phyloP scores from a whole-genome alignment of 202 grass and related monocot genomes.

The Saccharum hybrid region DNA sequence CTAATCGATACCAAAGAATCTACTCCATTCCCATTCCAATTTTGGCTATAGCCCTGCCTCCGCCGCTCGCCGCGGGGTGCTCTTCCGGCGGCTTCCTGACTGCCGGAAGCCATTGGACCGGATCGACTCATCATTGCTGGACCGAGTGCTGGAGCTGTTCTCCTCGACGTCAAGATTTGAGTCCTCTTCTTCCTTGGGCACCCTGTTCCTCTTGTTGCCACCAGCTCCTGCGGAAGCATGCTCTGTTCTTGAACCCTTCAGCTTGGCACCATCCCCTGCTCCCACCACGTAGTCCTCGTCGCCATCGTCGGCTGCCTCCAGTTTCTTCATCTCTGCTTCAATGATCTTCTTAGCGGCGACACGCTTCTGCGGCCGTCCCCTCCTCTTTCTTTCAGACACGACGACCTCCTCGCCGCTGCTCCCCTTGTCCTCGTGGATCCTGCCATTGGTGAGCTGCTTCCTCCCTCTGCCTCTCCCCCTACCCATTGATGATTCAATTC shows the following conservation, averaged over 20 bases:
- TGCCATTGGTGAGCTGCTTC: conserved; percentile 47
- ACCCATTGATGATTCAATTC: conserved; percentile 58
- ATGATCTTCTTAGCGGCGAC: conserved; percentile 54
- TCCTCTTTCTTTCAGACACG: conserved; percentile 69
- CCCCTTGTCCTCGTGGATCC: conserved; percentile 61
- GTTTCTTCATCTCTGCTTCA: conserved; percentile 53
- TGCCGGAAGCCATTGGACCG: conserved; percentile 70
- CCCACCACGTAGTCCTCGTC: conserved; percentile 40
- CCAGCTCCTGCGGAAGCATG: conserved; percentile 50
- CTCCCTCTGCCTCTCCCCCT: conserved; percentile 86
- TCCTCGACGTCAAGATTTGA: conserved; percentile 56
- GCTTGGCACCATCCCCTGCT: conserved; percentile 37
- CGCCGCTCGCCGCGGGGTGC: conserved; percentile 80
- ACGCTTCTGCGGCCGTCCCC: conserved; percentile 83
- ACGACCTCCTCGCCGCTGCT: conserved; percentile 69
- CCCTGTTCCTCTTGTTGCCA: conserved; percentile 77
- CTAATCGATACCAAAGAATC: conserved; percentile 35
- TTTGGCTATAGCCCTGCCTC: conserved; percentile 64
- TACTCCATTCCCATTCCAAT: conserved; percentile 30
- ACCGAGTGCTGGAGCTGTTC: conserved; percentile 53
- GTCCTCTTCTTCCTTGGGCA: conserved; percentile 49
- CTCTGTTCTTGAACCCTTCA: conserved; percentile 44
- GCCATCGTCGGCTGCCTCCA: conserved; percentile 41
- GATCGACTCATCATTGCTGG: conserved; percentile 58
- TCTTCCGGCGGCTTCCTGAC: conserved; percentile 80